phyloP scores from a whole-genome alignment of 495 filamentous ascomycete species.

The Geopyxis carbonaria region DNA sequence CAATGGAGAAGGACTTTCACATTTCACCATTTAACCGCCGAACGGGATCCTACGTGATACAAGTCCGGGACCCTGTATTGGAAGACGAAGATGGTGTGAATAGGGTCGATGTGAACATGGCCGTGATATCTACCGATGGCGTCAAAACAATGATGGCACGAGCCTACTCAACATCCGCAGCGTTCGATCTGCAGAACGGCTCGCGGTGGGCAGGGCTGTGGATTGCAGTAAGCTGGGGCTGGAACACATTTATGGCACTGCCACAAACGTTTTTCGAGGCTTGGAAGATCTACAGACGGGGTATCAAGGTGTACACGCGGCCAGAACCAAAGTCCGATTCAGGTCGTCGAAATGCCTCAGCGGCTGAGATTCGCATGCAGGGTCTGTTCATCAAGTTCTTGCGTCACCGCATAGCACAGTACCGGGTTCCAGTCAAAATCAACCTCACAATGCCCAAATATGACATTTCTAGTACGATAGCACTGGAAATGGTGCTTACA shows the following conservation, averaged over 20 bases:
- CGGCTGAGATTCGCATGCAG: slow-evolving; percentile 20
- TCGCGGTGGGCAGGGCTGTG: slow-evolving; percentile 14
- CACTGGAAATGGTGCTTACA: not conserved
- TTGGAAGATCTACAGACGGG: slow-evolving; percentile 23
- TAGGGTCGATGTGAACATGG: slow-evolving; percentile 23
- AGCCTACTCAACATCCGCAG: slow-evolving; percentile 19
- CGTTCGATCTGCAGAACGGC: slow-evolving; percentile 19
- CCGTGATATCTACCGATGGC: slow-evolving; percentile 19
- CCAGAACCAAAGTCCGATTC: slow-evolving; percentile 19
- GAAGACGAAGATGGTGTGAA: slow-evolving; percentile 9
- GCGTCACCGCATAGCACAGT: slow-evolving; percentile 13
- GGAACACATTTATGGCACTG: slow-evolving; percentile 20
- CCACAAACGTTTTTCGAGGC: slow-evolving; percentile 24
- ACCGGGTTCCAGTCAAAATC: slow-evolving; percentile 12
- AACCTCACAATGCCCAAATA: slow-evolving; percentile 19
- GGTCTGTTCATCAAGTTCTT: slow-evolving; percentile 20
- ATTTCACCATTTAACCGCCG: slow-evolving; percentile 52
- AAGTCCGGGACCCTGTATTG: slow-evolving; percentile 22
- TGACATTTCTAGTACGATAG: not conserved
- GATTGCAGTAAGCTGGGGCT: slow-evolving; percentile 22
- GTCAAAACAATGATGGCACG: slow-evolving; percentile 23
- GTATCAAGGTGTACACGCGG: slow-evolving; percentile 20
- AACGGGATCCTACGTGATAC: slow-evolving; percentile 23
- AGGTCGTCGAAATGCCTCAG: slow-evolving; percentile 20
- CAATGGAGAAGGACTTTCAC: slow-evolving; percentile 54